These are phyloP conservation scores for Carallia pectinifolia DNA, from an alignment of 345 rosid genomes.

Conservation along the genomic window DNA sequence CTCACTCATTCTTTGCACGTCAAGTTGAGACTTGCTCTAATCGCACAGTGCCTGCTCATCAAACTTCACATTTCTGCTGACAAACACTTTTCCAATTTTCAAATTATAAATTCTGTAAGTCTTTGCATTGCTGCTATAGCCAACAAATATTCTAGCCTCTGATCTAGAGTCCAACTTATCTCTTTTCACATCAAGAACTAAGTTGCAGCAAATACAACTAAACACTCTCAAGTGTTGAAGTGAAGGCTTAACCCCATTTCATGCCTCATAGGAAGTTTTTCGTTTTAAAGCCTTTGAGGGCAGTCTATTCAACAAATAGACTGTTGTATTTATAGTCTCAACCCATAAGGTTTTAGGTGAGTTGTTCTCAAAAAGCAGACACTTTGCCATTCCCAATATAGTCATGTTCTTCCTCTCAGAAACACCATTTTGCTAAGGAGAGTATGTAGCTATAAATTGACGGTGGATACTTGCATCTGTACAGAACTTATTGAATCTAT, in stretches of 20 bases:
- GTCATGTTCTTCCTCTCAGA: background rate
- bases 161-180: background rate
- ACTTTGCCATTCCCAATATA: background rate
- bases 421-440: background rate
- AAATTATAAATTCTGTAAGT: background rate
- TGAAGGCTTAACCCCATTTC: background rate
- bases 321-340: background rate
- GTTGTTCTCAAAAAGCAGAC: background rate
- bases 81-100: background rate
- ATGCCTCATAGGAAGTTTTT: background rate
- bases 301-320: background rate
- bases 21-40: background rate
- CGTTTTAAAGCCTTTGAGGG: background rate
- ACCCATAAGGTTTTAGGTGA: background rate
- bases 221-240: background rate
- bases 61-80: background rate
- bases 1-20: too few species aligned
- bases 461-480: background rate
- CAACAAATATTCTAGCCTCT: background rate
- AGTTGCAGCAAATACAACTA: background rate
- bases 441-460: background rate
- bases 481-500: background rate
- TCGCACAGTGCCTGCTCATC: background rate
- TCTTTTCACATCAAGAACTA: background rate
- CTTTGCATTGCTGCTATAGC: background rate